Evolutionary conservation across 352 stramenopile species (phyloP), one percentile per base, ranked within the genome.

Genomic region (Phytophthora foliorum): DNA sequence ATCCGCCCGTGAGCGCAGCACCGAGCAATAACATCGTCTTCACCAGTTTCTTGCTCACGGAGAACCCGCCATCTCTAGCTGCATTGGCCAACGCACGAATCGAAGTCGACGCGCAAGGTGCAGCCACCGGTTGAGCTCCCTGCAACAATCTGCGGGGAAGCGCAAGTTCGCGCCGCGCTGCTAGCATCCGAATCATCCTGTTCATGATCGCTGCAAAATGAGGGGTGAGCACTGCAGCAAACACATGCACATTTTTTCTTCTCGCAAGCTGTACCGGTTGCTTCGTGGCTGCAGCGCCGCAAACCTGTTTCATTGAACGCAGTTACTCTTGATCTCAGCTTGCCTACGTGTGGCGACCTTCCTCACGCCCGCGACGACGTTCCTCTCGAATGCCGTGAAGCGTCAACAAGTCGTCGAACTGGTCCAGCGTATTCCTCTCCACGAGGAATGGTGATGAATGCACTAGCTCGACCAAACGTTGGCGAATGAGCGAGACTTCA

Each of bases 21-120:
- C 50, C 64, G 11, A 72, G 11, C 38, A 57, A 16, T 31, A 67
- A 14, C 29, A 49, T 67, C 56, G 24, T 57, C 41, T 72, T 67
- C 21, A 67, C 56, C 10, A 50, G 56, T 27, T 44, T 61, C 41
- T 72, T 72, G 50, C 57, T 72, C 39, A 73, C 57, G 42, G 63
- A 64, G 25, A 64, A 61, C 7, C 58, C 64, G 38, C n/a, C 50
- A 27, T 11, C 24, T 31, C 57, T 25, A 45, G 56, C n/a, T 17
- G 39, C 29, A 67, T 31, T 67, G 49, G 56, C 62, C 31, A 62
- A 63, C 9, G 41, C 24, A 8, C 64, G 64, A 27, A 50, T 55
- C 6, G 38, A 27, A 53, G 51, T 49, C 14, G 22, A 14, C 31
- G 22, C 17, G 14, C 21, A 31, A 36, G 34, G 25, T 19, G 57